Conservation (phyloP, 2,329 filamentous ascomycete species). For the Juglanconis sp. region DNA sequence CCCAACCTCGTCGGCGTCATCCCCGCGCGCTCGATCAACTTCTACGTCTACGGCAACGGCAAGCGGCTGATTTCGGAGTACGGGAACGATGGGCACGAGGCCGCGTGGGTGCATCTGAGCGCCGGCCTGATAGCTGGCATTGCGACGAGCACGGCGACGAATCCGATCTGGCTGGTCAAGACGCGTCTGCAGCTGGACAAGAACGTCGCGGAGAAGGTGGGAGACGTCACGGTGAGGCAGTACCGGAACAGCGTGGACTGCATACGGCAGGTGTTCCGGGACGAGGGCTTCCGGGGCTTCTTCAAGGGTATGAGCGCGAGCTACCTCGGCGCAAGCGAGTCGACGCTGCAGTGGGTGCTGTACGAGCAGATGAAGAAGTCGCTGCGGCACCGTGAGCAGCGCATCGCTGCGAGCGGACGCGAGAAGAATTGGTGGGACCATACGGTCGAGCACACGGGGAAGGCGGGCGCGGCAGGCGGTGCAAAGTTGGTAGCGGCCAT, state of each 20-base stretch:
- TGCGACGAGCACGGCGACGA: constrained; percentile 84
- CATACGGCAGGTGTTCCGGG: constrained; percentile 72
- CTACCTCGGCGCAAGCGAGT: constrained; percentile 87
- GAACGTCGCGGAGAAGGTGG: constrained; percentile 63
- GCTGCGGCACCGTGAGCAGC: constrained; percentile 63
- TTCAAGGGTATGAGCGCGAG: constrained; percentile 90
- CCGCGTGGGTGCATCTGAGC: constrained; percentile 72
- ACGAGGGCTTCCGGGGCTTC: constrained; percentile 77
- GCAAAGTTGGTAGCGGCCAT: constrained; percentile 84
- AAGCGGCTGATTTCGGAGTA: constrained; percentile 77
- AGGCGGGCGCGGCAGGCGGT: constrained; percentile 72
- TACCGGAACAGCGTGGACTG: constrained; percentile 91
- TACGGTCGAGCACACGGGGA: constrained; percentile 74
- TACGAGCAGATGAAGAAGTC: constrained; percentile 87
- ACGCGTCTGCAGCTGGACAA: constrained; percentile 90
- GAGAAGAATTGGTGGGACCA: constrained; percentile 69
- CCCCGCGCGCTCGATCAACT: constrained; percentile 87
- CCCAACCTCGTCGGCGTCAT: constrained; percentile 89
- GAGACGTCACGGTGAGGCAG: constrained; percentile 54
- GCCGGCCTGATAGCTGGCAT: constrained; percentile 77
- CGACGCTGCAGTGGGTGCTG: constrained; percentile 86
- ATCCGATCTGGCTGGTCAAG: constrained; percentile 96
- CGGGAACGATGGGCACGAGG: constrained; percentile 67
- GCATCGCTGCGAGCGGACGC: constrained; percentile 54
- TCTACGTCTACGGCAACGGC: constrained; percentile 89